Base-by-base conservation (phyloP, 139 green algal genomes). In the Tetradesmus lagerheimii region DNA sequence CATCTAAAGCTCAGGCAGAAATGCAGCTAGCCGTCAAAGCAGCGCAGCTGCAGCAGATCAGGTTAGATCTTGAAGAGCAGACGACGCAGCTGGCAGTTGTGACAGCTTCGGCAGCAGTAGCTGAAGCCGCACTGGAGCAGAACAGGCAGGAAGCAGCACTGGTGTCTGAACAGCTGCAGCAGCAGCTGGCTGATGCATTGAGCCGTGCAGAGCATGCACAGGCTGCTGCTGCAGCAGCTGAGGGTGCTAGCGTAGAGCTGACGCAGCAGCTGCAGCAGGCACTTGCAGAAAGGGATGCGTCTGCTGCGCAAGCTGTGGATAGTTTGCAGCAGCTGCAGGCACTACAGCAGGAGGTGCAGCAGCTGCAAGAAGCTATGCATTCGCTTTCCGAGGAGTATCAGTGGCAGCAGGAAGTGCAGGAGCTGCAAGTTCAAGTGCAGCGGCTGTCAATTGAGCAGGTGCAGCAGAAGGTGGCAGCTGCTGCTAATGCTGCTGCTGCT, bases 181-280 rank as follows among this genome's bases (percentile, higher is more conserved):
- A 74, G 23, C 80, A 85, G 80, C 80, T 85, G 80, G 39, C 34
- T 80, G 71, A 20, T 27, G 50, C 50, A 20, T 64, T 20, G 12
- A 20, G 25, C 12, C 50, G 14, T 27, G 50, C 50, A 64, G 50
- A 64, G 25, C 50, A 64, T 64, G 15, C 50, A 25, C 50, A 37
- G 34, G 71, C 80, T 9, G 53, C 57, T 50, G 66, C 66, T 74
- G 41, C 43, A 80, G 64, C 66, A 81, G 53, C 11, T 43, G 37
- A 38, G 76, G 64, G 66, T 35, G 66, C 25, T 27, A 15, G 9
- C 4, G 4, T 29, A 27, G 34, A 85, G 79, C 25, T 45, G 15
- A 80, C 18, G 4, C 76, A 83, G 76, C 76, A 83, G 76, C 76
- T 83, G 76, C 35, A 57, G 35, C 66, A 89, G 66, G 84, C 39